Percentiles rank a stretch among this genome's conserved stretches.
Evolutionary conservation across 805 yeast genomes (phyloP).

Genomic region (Vanderwaltozyma tropicalis): DNA sequence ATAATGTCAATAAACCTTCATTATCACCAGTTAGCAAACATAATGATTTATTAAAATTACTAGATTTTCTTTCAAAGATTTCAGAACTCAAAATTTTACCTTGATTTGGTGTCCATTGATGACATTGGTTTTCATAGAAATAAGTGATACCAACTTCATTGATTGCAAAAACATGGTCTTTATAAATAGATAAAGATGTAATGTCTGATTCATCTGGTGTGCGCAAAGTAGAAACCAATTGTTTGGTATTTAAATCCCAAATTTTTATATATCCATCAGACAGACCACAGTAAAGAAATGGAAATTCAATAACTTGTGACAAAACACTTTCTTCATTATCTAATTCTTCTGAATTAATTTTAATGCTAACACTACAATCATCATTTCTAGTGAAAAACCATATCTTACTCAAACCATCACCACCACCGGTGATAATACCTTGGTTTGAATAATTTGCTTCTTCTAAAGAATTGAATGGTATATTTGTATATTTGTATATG

Average conservation of each 20-base stretch:
- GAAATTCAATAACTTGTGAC: constrained; percentile 52
- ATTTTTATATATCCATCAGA: constrained; percentile 64
- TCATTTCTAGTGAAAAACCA: constrained; percentile 46
- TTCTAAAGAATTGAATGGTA: too few species aligned
- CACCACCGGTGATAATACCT: constrained; percentile 60
- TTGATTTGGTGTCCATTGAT: constrained; percentile 43
- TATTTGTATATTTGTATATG: constrained; percentile 26
- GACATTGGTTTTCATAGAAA: constrained; percentile 34
- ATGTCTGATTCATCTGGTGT: constrained; percentile 39
- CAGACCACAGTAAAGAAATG: constrained; percentile 76
- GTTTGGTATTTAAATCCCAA: constrained; percentile 81
- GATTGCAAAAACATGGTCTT: constrained; percentile 25
- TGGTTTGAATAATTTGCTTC: neutral
- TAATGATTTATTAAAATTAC: constrained; percentile 23
- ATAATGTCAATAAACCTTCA: constrained; percentile 57
- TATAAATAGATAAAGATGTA: constrained; percentile 33
- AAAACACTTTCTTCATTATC: constrained; percentile 63
- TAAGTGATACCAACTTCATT: constrained; percentile 37
- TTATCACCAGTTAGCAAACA: constrained; percentile 59
- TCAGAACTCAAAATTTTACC: constrained; percentile 51
- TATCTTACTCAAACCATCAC: constrained; percentile 78
- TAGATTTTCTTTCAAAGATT: constrained; percentile 30
- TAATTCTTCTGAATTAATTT: constrained; percentile 9
- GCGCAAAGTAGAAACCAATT: constrained; percentile 41
- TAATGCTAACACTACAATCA: constrained; percentile 8